Base-by-base conservation (phyloP, 1,284 basidiomycete species). In the Neonothopanus nambi region DNA sequence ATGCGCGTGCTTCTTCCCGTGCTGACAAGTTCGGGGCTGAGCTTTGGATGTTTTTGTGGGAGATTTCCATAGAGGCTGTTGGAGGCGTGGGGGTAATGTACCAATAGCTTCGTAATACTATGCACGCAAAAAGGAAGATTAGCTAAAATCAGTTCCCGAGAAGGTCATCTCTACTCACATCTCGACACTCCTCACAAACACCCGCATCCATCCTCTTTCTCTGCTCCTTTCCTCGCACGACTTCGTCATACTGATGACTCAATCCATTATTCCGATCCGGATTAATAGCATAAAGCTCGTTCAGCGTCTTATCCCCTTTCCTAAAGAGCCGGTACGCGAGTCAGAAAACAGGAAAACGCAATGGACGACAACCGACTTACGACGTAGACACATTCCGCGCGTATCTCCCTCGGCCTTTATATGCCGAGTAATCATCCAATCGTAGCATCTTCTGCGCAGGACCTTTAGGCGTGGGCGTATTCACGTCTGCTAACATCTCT, bases 181-280 rank as follows among this genome's bases (percentile, higher is more conserved):
- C 89, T 40, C 77, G 80, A 67, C 94, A 97, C 57, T 86, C 89
- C 62, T 91, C 89, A 67, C 94, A 97, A 59, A 93, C 91, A 1
- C 77, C 83, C 5, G 81, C 94, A 46, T 88, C 77, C 77, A 96
- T 79, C 55, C 75, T 72, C 61, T 77, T 78, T 40, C 94, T 74
- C 42, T 82, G 80, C 13, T 81, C 78, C 63, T 80, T 89, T 47
- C 75, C 76, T 30, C 93, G 76, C 26, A 92, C 89, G 23, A 93
- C 90, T 48, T 87, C 83, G 48, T 93, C 85, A 63, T 80, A 95
- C 61, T 85, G 82, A 63, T 81, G 87, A 39, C 72, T 71, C 5
- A 84, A 56, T 1, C 91, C 91, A 1, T 77, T 73, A 65, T 95
- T 95, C 20, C 69, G 72, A 8, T 71, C 70, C 1, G 83, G 80